Evolutionary conservation across 257 asterid genomes (phyloP).

Genomic region (Solanum sparsipilum): DNA sequence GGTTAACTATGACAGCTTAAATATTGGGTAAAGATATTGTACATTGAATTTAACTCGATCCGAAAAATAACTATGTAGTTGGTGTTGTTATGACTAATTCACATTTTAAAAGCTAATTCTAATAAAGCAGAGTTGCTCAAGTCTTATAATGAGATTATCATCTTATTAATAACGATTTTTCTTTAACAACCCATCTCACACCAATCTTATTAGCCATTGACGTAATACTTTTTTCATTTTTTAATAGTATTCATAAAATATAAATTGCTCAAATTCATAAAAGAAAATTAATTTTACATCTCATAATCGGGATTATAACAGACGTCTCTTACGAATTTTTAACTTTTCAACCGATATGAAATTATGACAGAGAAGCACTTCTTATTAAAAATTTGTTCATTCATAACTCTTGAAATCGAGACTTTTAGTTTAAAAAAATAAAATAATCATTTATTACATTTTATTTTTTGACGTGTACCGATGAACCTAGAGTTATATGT

Average conservation of each 20-base stretch:
- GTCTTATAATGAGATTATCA: fast-evolving
- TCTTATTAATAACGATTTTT: not conserved
- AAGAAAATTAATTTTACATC: not conserved
- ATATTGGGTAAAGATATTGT: not conserved
- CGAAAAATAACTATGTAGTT: not conserved
- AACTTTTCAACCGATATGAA: not conserved
- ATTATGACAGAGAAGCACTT: not conserved
- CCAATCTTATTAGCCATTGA: not conserved
- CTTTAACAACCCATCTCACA: not conserved
- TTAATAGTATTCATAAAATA: no score
- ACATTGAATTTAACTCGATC: not conserved
- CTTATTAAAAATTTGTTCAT: not conserved
- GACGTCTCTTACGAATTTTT: not conserved
- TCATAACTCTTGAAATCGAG: not conserved
- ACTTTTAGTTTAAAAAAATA: not conserved
- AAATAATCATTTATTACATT: not conserved
- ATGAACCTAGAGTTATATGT: not conserved
- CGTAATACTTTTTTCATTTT: no score
- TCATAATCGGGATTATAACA: not conserved
- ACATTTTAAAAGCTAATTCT: fast-evolving
- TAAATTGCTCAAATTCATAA: not conserved
- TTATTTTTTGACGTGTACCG: not conserved
- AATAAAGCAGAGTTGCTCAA: not conserved
- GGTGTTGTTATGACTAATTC: not conserved
- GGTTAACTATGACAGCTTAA: no score